Evolutionary conservation across 1,139 yeast genomes (phyloP).

Genomic region (Taphrina confusa): DNA sequence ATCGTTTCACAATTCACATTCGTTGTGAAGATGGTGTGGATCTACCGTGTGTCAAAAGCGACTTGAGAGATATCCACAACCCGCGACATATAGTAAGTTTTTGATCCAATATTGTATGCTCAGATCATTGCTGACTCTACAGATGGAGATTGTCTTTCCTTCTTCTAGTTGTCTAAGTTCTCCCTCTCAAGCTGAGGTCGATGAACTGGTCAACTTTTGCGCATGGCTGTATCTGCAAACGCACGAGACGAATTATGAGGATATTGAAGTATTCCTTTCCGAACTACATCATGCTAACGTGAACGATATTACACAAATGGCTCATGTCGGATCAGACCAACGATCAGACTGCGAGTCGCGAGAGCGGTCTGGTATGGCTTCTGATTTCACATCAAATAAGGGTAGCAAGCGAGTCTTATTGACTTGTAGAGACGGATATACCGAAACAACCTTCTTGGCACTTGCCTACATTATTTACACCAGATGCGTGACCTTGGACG

Average conservation of each 20-base stretch:
- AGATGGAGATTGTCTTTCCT: conserved; percentile 24
- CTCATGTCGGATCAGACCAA: too few relatives aligned
- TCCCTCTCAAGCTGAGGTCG: background rate
- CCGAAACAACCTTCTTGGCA: conserved; percentile 77
- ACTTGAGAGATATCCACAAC: conserved; percentile 1
- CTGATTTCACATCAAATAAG: too few relatives aligned
- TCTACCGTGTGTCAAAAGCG: conserved; percentile 35
- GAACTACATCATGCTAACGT: too few relatives aligned
- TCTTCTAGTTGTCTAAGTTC: conserved; percentile 8
- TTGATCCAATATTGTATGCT: background rate
- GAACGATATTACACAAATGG: too few relatives aligned
- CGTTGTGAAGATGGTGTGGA: conserved; percentile 28
- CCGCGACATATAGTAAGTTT: conserved; percentile 14
- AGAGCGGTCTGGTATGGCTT: too few relatives aligned
- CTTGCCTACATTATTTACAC: conserved; percentile 72
- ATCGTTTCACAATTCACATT: conserved; percentile 13
- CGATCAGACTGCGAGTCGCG: too few relatives aligned
- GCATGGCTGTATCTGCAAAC: conserved; percentile 18
- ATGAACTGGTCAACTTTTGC: conserved; percentile 7
- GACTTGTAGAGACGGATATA: conserved; percentile 88
- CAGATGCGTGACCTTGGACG: conserved; percentile 54
- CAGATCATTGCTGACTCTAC: conserved; percentile 41
- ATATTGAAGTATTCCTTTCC: too few relatives aligned
- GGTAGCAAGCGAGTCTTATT: conserved; percentile 52
- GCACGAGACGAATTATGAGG: too few relatives aligned